Percentiles rank a stretch among this genome's conserved stretches.
Evolutionary conservation across 2,329 filamentous ascomycete genomes (phyloP).

Genomic region (Colletotrichum aenigma): DNA sequence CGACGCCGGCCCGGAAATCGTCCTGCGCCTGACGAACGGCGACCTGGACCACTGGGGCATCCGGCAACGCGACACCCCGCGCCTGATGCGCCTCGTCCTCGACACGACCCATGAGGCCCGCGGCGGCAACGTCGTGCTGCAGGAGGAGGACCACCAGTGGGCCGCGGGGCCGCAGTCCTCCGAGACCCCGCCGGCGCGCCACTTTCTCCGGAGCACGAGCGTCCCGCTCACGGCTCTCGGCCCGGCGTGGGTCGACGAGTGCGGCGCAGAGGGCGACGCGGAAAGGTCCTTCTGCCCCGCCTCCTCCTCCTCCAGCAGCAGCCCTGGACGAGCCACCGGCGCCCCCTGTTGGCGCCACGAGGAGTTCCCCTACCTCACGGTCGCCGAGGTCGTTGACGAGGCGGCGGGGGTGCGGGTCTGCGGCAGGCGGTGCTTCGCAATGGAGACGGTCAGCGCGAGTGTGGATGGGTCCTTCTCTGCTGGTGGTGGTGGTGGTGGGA

Average conservation of each 20-base stretch:
- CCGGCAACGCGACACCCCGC: constrained; percentile 55
- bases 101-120: constrained; percentile 44
- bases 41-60: constrained; percentile 58
- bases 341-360: constrained; percentile 61
- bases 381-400: constrained; percentile 48
- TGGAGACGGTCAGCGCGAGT: constrained; percentile 49
- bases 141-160: constrained; percentile 60
- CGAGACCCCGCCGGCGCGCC: constrained; percentile 43
- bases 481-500: background rate
- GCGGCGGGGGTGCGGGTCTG: constrained; percentile 48
- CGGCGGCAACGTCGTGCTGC: constrained; percentile 52
- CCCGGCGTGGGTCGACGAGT: constrained; percentile 53
- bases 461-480: background rate
- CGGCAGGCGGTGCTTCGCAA: constrained; percentile 51
- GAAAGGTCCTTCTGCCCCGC: constrained; percentile 43
- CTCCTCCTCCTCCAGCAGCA: background rate
- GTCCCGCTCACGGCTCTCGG: constrained; percentile 57
- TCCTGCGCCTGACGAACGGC: constrained; percentile 53
- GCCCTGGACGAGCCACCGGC: background rate
- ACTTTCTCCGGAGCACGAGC: constrained; percentile 52
- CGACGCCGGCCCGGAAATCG: constrained; percentile 30
- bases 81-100: constrained; percentile 53
- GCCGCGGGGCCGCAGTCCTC: constrained; percentile 48
- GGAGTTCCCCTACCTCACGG: constrained; percentile 55
- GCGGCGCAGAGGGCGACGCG: constrained; percentile 45